Percentiles rank a stretch among this genome's conserved stretches.
phyloP scores from a whole-genome alignment of 2,329 filamentous ascomycete genomes.

The Didymella pomorum region DNA sequence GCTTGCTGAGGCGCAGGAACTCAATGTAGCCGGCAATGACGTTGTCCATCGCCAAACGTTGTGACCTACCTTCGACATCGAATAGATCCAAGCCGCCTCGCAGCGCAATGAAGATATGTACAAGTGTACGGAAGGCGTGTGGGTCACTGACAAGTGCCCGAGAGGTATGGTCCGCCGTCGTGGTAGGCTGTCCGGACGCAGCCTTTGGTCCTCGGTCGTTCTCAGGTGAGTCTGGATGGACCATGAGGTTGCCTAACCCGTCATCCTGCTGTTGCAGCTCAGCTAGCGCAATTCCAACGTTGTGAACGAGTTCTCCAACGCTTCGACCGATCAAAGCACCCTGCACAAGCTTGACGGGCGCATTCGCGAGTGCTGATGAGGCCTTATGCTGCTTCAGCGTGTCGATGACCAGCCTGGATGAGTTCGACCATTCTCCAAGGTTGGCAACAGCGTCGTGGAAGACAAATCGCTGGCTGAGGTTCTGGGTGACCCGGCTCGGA shows the following conservation, averaged over 20 bases:
- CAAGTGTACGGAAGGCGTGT: slow-evolving; percentile 55
- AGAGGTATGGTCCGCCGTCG: slow-evolving; percentile 38
- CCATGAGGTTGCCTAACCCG: slow-evolving; percentile 39
- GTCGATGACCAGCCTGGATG: slow-evolving; percentile 65
- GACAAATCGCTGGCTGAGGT: slow-evolving; percentile 66
- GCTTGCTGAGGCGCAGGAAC: slow-evolving; percentile 73
- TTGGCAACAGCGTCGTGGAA: slow-evolving; percentile 71
- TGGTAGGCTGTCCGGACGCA: slow-evolving; percentile 28
- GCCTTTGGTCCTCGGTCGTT: slow-evolving; percentile 31
- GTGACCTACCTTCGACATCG: slow-evolving; percentile 26
- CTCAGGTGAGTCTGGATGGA: slow-evolving; percentile 40
- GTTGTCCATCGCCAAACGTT: slow-evolving; percentile 67
- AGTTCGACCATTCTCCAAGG: slow-evolving; percentile 63
- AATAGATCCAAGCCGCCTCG: slow-evolving; percentile 54
- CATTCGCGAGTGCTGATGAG: slow-evolving; percentile 66
- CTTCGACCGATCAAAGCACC: slow-evolving; percentile 75
- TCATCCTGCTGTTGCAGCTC: slow-evolving; percentile 45
- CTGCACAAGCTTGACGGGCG: slow-evolving; percentile 78
- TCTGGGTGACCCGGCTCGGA: slow-evolving; percentile 59
- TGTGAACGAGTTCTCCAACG: slow-evolving; percentile 53
- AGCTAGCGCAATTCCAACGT: slow-evolving; percentile 55
- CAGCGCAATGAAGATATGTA: slow-evolving; percentile 70
- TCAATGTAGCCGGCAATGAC: slow-evolving; percentile 84
- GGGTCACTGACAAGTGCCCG: slow-evolving; percentile 50
- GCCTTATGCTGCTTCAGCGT: slow-evolving; percentile 65